Evolutionary conservation across 495 filamentous ascomycete species (phyloP), one percentile per base, ranked within the genome.

Genomic region (Beverwykella pulmonaria): DNA sequence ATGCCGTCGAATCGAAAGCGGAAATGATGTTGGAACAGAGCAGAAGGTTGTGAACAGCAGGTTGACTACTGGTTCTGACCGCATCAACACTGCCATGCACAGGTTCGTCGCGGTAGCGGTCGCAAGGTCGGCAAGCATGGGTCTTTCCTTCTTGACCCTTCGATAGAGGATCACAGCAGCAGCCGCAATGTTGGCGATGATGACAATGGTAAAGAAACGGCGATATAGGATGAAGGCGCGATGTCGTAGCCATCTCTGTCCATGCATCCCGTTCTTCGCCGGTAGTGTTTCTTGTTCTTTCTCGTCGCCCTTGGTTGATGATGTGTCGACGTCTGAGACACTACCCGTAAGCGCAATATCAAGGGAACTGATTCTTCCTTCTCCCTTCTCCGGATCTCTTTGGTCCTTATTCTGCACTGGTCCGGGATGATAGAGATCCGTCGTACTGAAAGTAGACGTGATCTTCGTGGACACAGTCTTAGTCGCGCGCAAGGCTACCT

Each of bases 1-100:
- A n/a, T 86, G 77, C 0, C 81, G 81, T 30, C 90, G 88, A 47
- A 90, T 76, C 39, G 80, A 76, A 36, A 91, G 77, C 0, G 90
- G 90, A 30, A 83, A 82, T 4, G 79, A 83, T 52, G 81, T 78
- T 0, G 90, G 87, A 60, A 89, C 78, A 10, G 79, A 82, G 61
- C 79, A 81, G 61, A 85, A 87, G 29, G 87, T 67, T 57, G 77
- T 75, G 71, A 90, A 93, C 29, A 91, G 82, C 20, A 82, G 69
- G 75, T 94, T 94, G 70, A 94, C 83, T 17, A 92, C 81, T 54
- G 90, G 81, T 62, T 92, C 90, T 70, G 92, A 88, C 4, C 90
- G 86, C 68, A 90, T 87, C 27, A 91, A 73, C 41, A 85, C 80
- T n/a, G 82, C 79, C 14, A 78, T 78, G 1, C 80, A 75, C 54